phyloP scores from a whole-genome alignment of 2,329 filamentous ascomycete species.

The Ceratocystis eucalypticola region DNA sequence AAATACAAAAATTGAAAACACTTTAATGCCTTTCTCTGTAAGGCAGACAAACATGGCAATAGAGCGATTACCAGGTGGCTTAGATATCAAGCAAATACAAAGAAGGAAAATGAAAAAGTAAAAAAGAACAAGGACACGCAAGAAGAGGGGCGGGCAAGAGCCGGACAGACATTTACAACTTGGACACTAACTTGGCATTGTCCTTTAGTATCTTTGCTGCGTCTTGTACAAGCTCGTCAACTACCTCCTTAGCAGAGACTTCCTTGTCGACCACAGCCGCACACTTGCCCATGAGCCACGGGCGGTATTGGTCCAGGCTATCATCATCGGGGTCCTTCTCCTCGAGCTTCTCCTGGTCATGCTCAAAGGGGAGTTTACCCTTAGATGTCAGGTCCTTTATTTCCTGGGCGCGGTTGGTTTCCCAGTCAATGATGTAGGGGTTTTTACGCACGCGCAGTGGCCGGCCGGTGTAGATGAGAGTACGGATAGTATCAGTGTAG shows the following conservation, averaged over 20 bases:
- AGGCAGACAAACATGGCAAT: background rate
- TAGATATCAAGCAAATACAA: background rate
- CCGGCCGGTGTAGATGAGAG: constrained; percentile 95
- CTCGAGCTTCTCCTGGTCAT: constrained; percentile 74
- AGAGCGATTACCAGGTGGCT: background rate
- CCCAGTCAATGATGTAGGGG: constrained; percentile 90
- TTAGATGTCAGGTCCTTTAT: constrained; percentile 84
- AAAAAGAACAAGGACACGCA: background rate
- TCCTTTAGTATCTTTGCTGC: constrained; percentile 57
- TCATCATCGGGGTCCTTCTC: constrained; percentile 62
- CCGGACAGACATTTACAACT: constrained; percentile 41
- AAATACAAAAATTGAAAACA: background rate
- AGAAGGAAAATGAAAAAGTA: background rate
- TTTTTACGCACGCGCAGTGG: constrained; percentile 89
- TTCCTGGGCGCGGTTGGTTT: constrained; percentile 76
- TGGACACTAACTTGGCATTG: constrained; percentile 49
- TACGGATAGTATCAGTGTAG: constrained; percentile 92
- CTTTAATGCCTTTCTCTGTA: constrained; percentile 1
- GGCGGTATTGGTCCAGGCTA: constrained; percentile 77
- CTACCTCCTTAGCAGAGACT: constrained; percentile 79
- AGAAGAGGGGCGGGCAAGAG: background rate
- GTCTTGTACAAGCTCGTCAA: constrained; percentile 85
- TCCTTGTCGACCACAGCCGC: constrained; percentile 86
- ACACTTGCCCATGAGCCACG: constrained; percentile 93
- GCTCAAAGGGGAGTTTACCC: constrained; percentile 85